Conservation (phyloP, 257 asterid species). For the Osmanthus fragrans region DNA sequence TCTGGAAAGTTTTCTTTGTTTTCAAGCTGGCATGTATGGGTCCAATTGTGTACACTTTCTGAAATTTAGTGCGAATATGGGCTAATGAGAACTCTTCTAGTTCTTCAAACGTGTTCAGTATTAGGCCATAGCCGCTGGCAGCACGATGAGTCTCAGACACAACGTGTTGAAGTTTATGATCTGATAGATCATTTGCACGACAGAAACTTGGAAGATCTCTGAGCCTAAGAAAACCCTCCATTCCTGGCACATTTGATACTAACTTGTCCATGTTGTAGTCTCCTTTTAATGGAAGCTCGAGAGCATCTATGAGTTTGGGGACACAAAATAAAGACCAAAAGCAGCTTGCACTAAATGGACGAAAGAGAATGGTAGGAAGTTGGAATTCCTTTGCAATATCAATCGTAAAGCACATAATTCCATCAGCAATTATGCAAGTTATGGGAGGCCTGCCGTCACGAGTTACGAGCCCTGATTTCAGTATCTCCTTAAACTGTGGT, state of each 20-base stretch:
- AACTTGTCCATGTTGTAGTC: conserved; percentile 22
- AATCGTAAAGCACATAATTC: conserved; percentile 28
- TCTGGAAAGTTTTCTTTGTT: not conserved
- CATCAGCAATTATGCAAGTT: conserved; percentile 36
- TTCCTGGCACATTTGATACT: conserved; percentile 20
- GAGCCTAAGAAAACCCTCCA: conserved; percentile 28
- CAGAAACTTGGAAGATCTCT: conserved; percentile 34
- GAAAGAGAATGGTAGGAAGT: conserved; percentile 26
- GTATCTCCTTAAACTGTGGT: conserved; percentile 20
- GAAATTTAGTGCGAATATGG: conserved; percentile 21
- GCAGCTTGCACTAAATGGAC: conserved; percentile 32
- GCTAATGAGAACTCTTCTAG: conserved; percentile 33
- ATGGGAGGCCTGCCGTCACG: conserved; percentile 13
- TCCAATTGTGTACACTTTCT: conserved; percentile 34
- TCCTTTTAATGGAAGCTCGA: conserved; percentile 32
- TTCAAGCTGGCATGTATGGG: conserved; percentile 32
- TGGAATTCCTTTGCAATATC: conserved; percentile 34
- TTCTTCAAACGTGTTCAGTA: conserved; percentile 38
- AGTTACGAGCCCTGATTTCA: conserved; percentile 7
- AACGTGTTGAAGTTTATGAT: conserved; percentile 16
- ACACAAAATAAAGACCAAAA: conserved; percentile 38
- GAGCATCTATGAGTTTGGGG: conserved; percentile 35
- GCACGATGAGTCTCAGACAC: conserved; percentile 21
- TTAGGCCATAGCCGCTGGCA: conserved; percentile 28
- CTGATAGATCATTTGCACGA: conserved; percentile 11